Conservation (phyloP, 345 rosid genomes). For the Linum tenue region DNA sequence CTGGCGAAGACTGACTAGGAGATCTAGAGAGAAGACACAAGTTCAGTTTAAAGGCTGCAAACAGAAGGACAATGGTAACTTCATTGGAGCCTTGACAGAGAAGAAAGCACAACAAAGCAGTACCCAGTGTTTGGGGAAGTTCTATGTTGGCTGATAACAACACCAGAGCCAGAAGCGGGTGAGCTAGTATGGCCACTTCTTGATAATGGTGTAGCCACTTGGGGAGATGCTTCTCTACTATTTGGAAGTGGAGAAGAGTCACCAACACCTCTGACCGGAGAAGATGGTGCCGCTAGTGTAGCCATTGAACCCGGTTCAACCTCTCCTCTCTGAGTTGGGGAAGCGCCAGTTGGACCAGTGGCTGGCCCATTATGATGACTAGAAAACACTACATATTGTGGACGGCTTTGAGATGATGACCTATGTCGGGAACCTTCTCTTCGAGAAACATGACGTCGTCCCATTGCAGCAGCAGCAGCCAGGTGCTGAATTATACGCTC, state of each 20-base stretch:
- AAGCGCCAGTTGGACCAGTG: conserved; percentile 40
- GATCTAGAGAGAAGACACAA: conserved; percentile 23
- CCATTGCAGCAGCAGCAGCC: conserved; percentile 97
- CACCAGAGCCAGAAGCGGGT: conserved; percentile 40
- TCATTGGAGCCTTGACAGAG: not conserved
- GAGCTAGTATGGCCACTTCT: conserved; percentile 28
- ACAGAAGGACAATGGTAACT: not conserved
- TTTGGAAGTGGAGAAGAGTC: conserved; percentile 29
- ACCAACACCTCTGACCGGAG: conserved; percentile 25
- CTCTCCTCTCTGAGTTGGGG: conserved; percentile 46
- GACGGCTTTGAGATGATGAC: conserved; percentile 62
- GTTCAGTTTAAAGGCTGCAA: not conserved
- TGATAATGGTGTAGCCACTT: conserved; percentile 18
- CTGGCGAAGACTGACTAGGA: conserved; percentile 44
- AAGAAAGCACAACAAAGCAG: not conserved
- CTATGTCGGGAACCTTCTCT: conserved; percentile 81
- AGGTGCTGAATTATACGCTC: conserved; percentile 93
- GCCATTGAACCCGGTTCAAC: conserved; percentile 36
- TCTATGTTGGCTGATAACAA: conserved; percentile 25
- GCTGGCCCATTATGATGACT: conserved; percentile 43
- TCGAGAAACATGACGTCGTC: conserved; percentile 67
- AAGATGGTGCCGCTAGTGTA: conserved; percentile 34
- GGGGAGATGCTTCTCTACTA: conserved; percentile 37
- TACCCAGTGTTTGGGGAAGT: conserved; percentile 40
- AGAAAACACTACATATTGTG: conserved; percentile 73